These are phyloP conservation scores for Pyrus communis DNA, from an alignment of 306 rosid genomes.

Conservation along the genomic window DNA sequence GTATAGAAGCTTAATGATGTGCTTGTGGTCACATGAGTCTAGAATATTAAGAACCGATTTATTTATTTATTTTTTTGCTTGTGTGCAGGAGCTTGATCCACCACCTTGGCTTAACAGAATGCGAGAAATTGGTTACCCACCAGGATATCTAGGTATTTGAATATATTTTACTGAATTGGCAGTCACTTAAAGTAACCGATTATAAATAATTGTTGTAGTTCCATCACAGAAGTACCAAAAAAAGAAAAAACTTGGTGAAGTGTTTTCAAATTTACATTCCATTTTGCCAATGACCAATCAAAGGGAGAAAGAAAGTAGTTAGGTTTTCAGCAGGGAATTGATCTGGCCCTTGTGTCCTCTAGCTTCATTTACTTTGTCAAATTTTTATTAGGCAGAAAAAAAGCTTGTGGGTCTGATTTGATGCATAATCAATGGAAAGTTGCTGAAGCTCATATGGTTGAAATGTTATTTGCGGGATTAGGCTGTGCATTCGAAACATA, in stretches of 20 bases:
- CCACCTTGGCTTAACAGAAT: slow-evolving; percentile 98
- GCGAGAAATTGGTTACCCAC: slow-evolving; percentile 98
- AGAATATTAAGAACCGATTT: background rate
- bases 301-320: too few relatives aligned
- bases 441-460: too few relatives aligned
- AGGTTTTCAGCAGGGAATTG: too few relatives aligned
- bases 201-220: background rate
- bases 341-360: too few relatives aligned
- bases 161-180: slow-evolving; percentile 10
- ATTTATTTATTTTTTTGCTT: background rate
- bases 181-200: background rate
- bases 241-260: background rate
- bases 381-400: too few relatives aligned
- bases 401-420: too few relatives aligned
- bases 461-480: too few relatives aligned
- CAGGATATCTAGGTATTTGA: slow-evolving; percentile 82
- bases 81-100: slow-evolving; percentile 85
- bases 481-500: too few relatives aligned
- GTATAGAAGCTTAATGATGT: background rate
- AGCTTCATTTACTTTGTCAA: too few relatives aligned
- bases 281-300: too few relatives aligned
- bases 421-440: too few relatives aligned
- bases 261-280: too few relatives aligned
- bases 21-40: background rate
- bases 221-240: background rate